Evolutionary conservation across 2,329 filamentous ascomycete species (phyloP).

Genomic region (Claviceps cyperi): DNA sequence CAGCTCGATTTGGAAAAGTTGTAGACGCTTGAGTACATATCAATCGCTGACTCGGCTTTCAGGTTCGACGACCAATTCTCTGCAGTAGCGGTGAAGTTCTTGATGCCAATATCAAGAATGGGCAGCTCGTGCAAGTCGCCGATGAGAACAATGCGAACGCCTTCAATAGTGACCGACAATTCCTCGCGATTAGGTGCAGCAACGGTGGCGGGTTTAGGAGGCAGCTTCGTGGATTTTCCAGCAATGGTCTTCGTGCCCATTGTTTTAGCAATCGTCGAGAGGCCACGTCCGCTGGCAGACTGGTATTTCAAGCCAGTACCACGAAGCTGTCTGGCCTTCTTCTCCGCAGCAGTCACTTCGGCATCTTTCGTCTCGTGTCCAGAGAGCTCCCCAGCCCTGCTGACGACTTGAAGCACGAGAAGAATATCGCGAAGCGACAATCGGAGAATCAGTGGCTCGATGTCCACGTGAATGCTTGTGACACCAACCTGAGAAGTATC

Average conservation of each 20-base stretch:
- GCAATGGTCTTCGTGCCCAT: conserved; percentile 23
- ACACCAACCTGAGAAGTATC: conserved; percentile 50
- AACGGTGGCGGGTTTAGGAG: conserved; percentile 7
- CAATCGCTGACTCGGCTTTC: conserved; percentile 77
- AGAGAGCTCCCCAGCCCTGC: conserved; percentile 78
- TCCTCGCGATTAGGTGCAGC: conserved; percentile 43
- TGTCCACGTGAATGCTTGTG: conserved; percentile 70
- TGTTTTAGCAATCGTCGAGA: conserved; percentile 35
- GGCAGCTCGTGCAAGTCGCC: conserved; percentile 93
- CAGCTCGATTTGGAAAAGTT: conserved; percentile 98
- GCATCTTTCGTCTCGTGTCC: conserved; percentile 38
- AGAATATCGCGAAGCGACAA: conserved; percentile 90
- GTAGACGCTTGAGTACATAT: conserved; percentile 92
- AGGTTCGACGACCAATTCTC: conserved; percentile 84
- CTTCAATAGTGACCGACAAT: conserved; percentile 72
- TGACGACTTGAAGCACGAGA: conserved; percentile 81
- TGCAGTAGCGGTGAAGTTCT: conserved; percentile 71
- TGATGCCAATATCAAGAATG: conserved; percentile 84
- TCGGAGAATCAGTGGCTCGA: conserved; percentile 82
- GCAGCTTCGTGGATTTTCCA: conserved; percentile 13
- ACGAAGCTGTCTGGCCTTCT: conserved; percentile 41
- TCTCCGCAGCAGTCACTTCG: conserved; percentile 27
- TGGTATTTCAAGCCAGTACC: conserved; percentile 36
- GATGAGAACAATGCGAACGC: conserved; percentile 83
- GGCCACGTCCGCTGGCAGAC: conserved; percentile 40